Base-by-base conservation (phyloP, 306 rosid genomes). In the Medicago lupulina region DNA sequence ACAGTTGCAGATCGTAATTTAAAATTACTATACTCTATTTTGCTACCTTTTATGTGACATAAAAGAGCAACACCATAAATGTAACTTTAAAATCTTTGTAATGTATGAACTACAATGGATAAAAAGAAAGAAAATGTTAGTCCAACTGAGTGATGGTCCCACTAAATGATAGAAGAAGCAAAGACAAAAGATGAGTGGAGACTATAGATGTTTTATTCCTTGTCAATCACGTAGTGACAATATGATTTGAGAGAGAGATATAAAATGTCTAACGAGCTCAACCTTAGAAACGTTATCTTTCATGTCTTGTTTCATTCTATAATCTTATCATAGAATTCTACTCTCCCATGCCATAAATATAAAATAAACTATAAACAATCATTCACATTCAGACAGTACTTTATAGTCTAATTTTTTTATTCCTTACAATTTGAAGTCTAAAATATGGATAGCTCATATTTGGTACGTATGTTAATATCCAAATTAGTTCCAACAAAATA, bases 251-350 rank as follows among this genome's bases (percentile, higher is more conserved):
- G 71, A 41, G 75, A 44, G 74, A 23, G 28, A 64, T 73, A 74
- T 69, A 77, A 67, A 67, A 14, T 44, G 79, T 36, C 78, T 38
- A 61, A 5, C 17, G 80, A 77, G 79, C 89, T 84, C 87, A 46
- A 74, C 97, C 97, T 71, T 86, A 89, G 21, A 86, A 81, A 86
- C 80, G 82, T 85, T 85, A 89, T 91, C 96, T 77, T 36, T 46
- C 86, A 43, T 51, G 25, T 19, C 59, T 14, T 6, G 18, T 39
- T 64, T 4, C 28, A 57, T 58, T 19, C 34, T 62, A 44, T 57
- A 70, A 76, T 63, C 79, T 55, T 57, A 72, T 60, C 81, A 47
- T 58, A 49, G 16, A 73, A 75, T 62, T 58, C 44, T 47, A 65
- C 19, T 57, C 25, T 65, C 49, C 36, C 36, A 58, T 40, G 2